Base-by-base conservation (phyloP, 1,139 yeast species). In the Suhomyces choctaworum region DNA sequence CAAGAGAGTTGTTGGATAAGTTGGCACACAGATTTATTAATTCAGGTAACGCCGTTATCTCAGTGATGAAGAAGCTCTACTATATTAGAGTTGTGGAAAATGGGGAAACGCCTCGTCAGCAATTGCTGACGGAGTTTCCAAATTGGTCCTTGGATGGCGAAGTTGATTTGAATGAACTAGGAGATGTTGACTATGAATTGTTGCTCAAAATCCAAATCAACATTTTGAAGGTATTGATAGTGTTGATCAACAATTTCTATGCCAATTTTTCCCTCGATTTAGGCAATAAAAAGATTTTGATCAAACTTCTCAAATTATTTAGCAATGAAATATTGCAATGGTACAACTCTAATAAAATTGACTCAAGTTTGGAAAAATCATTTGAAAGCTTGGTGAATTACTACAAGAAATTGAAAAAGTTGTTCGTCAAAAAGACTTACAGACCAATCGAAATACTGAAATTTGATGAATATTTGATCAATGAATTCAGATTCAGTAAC, bases 201-300 rank as follows among this genome's bases (percentile, higher is more conserved):
- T 80, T 56, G 73, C 80, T 47, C 74, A 66, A 82, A 54, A 85
- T 89, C 36, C 96, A 89, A 52, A 73, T 84, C 36, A 95, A 95
- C 33, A 80, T 89, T 27, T 66, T 89, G 44, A 95, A 87, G 53
- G 87, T 89, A 1, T 66, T 88, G 40, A 76, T 80, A 33, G 75
- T 82, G 25, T 73, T 95, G 60, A 77, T 88, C 16, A 75, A 78
- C 34, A 82, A 83, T 46, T 86, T 85, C 52, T 88, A 83, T 54
- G 62, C 76, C 23, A 94, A 86, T 54, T 86, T 90, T 52, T 73
- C 84, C 5, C 83, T 82, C 54, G 87, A 85, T 47, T 55, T 82
- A 44, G 61, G 64, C 12, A 80, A 82, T 47, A 80, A 84, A 47
- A 68, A 70, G 19, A 68, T 76, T 8, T 74, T 88, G 53, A 75